These are phyloP conservation scores for Sporisorium reilianum DNA, from an alignment of 1,284 basidiomycete species.

Conservation along the genomic window DNA sequence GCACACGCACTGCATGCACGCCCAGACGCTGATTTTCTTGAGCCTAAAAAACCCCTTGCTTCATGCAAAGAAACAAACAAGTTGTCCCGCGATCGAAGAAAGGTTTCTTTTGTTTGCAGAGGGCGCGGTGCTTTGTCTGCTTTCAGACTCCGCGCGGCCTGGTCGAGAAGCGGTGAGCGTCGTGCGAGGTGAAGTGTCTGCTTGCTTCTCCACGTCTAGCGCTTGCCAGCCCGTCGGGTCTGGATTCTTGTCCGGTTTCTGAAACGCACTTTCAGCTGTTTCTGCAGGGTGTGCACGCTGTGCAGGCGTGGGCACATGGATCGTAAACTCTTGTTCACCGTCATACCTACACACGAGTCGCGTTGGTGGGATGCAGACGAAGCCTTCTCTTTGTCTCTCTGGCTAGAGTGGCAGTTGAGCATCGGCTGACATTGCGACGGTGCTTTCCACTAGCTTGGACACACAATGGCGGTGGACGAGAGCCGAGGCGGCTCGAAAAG, in stretches of 20 bases:
- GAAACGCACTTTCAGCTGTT: neutral
- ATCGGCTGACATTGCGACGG: neutral
- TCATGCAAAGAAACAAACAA: neutral
- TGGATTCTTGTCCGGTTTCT: neutral
- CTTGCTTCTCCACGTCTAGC: conserved; percentile 5
- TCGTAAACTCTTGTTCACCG: no score
- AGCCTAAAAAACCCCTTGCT: no score
- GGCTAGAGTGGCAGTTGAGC: no score
- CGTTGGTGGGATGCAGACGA: no score
- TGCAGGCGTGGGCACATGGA: neutral
- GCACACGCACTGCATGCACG: conserved; percentile 2
- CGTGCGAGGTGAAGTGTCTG: neutral
- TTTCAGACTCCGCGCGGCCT: neutral
- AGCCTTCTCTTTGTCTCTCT: no score
- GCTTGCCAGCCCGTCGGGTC: neutral
- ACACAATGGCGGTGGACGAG: neutral
- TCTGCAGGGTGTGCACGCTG: neutral
- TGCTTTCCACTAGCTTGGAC: neutral
- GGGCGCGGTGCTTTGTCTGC: neutral
- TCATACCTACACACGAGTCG: neutral
- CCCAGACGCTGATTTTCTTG: no score
- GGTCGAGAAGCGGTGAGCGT: neutral
- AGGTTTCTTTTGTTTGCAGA: neutral
- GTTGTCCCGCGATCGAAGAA: neutral
- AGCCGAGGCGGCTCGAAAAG: neutral